phyloP scores from a whole-genome alignment of 441 rosid species.

The Flueggea neowawraea region DNA sequence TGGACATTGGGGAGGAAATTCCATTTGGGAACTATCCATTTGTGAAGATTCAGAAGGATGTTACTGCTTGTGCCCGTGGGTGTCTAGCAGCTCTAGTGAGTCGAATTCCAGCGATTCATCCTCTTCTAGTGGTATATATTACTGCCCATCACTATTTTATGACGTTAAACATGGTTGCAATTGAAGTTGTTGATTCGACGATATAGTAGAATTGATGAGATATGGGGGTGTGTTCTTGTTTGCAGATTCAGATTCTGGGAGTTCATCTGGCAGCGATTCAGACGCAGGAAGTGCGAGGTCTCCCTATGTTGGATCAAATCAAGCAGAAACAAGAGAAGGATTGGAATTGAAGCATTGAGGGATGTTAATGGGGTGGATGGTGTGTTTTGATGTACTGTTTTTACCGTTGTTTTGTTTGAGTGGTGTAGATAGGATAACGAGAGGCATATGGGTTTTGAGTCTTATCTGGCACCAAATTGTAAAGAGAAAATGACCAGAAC shows the following conservation, averaged over 20 bases:
- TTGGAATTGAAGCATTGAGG: too few species aligned
- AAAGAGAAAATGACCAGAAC: too few species aligned
- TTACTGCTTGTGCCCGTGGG: slow-evolving; percentile 16
- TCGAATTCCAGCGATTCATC: slow-evolving; percentile 25
- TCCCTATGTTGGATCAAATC: too few species aligned
- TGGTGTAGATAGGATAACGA: too few species aligned
- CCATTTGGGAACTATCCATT: slow-evolving; percentile 33
- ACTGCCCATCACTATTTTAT: neutral
- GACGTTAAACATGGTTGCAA: too few species aligned
- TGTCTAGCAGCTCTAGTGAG: slow-evolving; percentile 23
- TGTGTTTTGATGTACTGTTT: too few species aligned
- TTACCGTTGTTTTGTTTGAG: too few species aligned
- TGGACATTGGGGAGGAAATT: slow-evolving; percentile 50
- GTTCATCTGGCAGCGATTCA: slow-evolving; percentile 39
- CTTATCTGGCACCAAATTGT: too few species aligned
- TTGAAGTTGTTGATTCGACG: neutral
- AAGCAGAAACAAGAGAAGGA: too few species aligned
- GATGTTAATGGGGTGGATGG: too few species aligned
- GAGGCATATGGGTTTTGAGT: too few species aligned
- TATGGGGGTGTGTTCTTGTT: neutral
- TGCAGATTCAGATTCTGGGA: slow-evolving; percentile 45
- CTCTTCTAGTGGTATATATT: slow-evolving; percentile 35
- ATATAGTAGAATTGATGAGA: neutral
- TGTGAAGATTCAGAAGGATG: slow-evolving; percentile 47
- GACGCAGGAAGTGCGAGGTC: slow-evolving; percentile 25